phyloP scores from a whole-genome alignment of 1,139 yeast species.

The Yamadazyma epiphylla region DNA sequence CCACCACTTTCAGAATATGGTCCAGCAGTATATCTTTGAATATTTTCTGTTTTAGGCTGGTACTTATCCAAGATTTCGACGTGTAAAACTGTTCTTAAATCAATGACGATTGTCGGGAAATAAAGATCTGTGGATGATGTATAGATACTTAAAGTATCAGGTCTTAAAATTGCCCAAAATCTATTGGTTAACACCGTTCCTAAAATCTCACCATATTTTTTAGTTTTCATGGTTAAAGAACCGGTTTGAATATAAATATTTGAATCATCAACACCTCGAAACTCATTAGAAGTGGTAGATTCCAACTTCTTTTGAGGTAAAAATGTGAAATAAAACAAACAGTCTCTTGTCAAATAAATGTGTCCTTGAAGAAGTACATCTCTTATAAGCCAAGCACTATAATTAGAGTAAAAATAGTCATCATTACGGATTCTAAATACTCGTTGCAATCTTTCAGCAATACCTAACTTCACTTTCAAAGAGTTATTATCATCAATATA shows the following conservation, averaged over 20 bases:
- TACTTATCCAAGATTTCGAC: conserved; percentile 50
- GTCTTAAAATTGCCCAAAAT: conserved; percentile 77
- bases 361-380: conserved; percentile 88
- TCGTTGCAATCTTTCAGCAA: conserved; percentile 35
- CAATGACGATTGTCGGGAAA: conserved; percentile 76
- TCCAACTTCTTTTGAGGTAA: conserved; percentile 48
- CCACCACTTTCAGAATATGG: conserved; percentile 10
- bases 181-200: conserved; percentile 31
- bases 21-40: conserved; percentile 8
- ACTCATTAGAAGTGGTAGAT: conserved; percentile 3
- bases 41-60: conserved; percentile 13
- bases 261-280: conserved; percentile 24
- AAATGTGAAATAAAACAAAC: conserved; percentile 74
- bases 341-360: conserved; percentile 62
- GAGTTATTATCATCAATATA: conserved; percentile 10
- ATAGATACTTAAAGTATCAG: conserved; percentile 67
- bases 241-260: conserved; percentile 38
- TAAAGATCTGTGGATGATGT: conserved; percentile 72
- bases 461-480: conserved; percentile 19
- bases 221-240: conserved; percentile 48
- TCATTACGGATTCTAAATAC: conserved; percentile 41
- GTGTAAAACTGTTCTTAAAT: conserved; percentile 57
- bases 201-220: conserved; percentile 39
- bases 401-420: conserved; percentile 54
- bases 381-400: conserved; percentile 73